Evolutionary conservation across 1,139 yeast species (phyloP).

Genomic region (Kurtzmaniella quercitrusa): DNA sequence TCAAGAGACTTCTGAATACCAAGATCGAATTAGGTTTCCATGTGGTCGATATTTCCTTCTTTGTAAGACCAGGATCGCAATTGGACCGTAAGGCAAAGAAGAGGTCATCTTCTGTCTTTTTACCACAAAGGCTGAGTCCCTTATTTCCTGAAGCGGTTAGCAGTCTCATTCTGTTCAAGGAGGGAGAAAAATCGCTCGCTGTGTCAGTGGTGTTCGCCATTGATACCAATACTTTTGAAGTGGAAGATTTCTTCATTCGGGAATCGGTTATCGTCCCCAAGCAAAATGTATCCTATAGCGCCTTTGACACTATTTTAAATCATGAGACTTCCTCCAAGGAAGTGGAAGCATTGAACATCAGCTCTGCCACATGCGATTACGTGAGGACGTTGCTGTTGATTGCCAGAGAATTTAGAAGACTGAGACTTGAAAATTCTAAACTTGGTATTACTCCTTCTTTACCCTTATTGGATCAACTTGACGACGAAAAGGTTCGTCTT

Average conservation of each 20-base stretch:
- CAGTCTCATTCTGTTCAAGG: constrained; percentile 57
- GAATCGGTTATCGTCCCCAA: constrained; percentile 69
- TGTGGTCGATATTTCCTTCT: constrained; percentile 73
- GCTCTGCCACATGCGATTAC: constrained; percentile 64
- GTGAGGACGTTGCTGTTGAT: constrained; percentile 60
- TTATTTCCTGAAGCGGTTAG: constrained; percentile 68
- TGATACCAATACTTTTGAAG: constrained; percentile 68
- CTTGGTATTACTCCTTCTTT: constrained; percentile 53
- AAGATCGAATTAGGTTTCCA: constrained; percentile 77
- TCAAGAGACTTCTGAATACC: constrained; percentile 53
- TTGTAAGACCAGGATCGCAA: constrained; percentile 63
- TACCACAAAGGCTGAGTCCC: constrained; percentile 74
- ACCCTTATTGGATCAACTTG: constrained; percentile 73
- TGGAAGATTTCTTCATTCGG: constrained; percentile 74
- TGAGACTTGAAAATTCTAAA: constrained; percentile 52
- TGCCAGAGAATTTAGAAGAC: constrained; percentile 69
- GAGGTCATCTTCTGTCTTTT: constrained; percentile 82
- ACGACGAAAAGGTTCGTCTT: constrained; percentile 76
- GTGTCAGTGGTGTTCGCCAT: constrained; percentile 81
- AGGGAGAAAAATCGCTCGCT: constrained; percentile 59
- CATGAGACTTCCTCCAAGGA: constrained; percentile 20
- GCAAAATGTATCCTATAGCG: constrained; percentile 46
- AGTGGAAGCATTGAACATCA: constrained; percentile 19
- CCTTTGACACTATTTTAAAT: constrained; percentile 47
- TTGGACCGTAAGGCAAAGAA: constrained; percentile 89